Percentiles rank a stretch among this genome's conserved stretches.
These are phyloP conservation scores for Misopates orontium DNA, from an alignment of 257 asterid genomes.

Conservation along the genomic window DNA sequence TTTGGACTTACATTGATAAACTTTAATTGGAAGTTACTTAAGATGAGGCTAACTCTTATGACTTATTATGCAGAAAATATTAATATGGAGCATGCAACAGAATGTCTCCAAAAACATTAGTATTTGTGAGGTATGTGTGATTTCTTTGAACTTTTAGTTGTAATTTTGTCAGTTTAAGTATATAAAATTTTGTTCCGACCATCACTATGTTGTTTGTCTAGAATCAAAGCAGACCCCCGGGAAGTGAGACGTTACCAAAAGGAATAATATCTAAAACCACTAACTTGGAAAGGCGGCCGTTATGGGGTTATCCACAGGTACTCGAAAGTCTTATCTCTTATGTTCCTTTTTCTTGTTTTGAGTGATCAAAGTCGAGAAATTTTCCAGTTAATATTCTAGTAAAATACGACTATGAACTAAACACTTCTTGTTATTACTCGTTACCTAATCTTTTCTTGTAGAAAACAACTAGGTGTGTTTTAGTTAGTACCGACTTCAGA, in stretches of 20 bases:
- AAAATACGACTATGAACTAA: background rate
- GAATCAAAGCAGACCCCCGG: slow-evolving; percentile 64
- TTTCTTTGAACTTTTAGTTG: background rate
- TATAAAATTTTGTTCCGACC: background rate
- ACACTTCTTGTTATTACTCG: no score
- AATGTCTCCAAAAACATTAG: slow-evolving; percentile 16
- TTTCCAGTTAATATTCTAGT: no score
- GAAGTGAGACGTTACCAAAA: slow-evolving; percentile 70
- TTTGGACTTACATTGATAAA: background rate
- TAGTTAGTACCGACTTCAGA: no score
- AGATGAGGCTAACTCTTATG: background rate
- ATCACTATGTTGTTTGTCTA: slow-evolving; percentile 36
- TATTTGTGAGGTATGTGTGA: slow-evolving; percentile 68
- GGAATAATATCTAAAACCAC: slow-evolving; percentile 68
- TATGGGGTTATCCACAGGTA: slow-evolving; percentile 92
- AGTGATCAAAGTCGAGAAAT: background rate
- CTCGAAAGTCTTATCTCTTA: background rate
- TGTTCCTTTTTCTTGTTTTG: background rate
- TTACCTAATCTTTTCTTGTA: background rate
- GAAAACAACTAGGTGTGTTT: background rate
- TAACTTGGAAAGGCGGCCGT: slow-evolving; percentile 72
- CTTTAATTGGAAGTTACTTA: background rate
- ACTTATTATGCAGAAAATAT: slow-evolving; percentile 44
- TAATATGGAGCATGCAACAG: slow-evolving; percentile 34
- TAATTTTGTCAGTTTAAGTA: background rate